Evolutionary conservation across 2,329 filamentous ascomycete genomes (phyloP).

Genomic region (Botrytis tulipae): DNA sequence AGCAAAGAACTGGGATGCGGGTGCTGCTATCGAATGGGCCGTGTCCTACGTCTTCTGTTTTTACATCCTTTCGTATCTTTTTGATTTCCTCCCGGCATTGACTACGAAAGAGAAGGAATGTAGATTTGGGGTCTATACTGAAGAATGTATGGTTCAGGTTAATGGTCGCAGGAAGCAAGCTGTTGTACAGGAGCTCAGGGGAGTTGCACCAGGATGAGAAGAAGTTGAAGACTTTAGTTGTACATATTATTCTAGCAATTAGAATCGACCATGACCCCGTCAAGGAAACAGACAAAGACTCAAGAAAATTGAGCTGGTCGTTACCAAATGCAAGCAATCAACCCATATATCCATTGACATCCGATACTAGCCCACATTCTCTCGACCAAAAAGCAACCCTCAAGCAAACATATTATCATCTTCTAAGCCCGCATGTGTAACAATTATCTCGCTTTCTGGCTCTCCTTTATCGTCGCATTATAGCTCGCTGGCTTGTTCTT

Average conservation of each 20-base stretch:
- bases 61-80: conserved; percentile 79
- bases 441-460: background rate
- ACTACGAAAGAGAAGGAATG: conserved; percentile 11
- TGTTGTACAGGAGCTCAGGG: background rate
- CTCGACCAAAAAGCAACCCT: background rate
- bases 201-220: background rate
- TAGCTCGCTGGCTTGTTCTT: conserved; percentile 23
- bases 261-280: background rate
- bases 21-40: conserved; percentile 74
- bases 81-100: conserved; percentile 77
- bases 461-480: background rate
- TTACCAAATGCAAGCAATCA: background rate
- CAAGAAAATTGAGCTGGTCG: no score
- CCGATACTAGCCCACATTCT: background rate
- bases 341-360: background rate
- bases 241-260: background rate
- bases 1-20: conserved; percentile 60
- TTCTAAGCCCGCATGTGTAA: background rate
- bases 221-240: background rate
- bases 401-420: background rate
- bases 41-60: conserved; percentile 82
- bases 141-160: conserved; percentile 9
- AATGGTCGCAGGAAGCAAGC: background rate
- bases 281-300: background rate
- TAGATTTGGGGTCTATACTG: conserved; percentile 11